phyloP scores from a whole-genome alignment of 2,329 filamentous ascomycete species.

The Onygenales sp. region DNA sequence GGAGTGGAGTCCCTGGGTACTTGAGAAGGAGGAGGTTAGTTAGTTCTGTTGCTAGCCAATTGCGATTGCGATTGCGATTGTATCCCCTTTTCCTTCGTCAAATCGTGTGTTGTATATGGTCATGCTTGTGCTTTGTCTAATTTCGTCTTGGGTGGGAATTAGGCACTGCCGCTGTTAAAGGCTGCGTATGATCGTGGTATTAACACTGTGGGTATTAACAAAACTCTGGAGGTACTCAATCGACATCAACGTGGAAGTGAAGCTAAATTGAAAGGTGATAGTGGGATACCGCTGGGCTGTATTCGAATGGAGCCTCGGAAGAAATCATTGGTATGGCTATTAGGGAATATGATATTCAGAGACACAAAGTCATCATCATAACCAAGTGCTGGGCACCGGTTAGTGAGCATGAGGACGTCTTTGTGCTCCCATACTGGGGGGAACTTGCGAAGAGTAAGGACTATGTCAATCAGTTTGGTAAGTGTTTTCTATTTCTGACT shows the following conservation, averaged over 20 bases:
- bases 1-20: conserved; percentile 8
- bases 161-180: conserved; percentile 8
- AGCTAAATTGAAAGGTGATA: background rate
- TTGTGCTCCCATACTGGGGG: conserved; percentile 26
- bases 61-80: too few relatives aligned
- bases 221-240: too few relatives aligned
- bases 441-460: conserved; percentile 37
- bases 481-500: background rate
- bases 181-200: conserved; percentile 8
- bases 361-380: conserved; percentile 47
- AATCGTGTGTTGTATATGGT: too few relatives aligned
- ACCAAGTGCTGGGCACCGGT: conserved; percentile 43
- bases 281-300: conserved; percentile 32
- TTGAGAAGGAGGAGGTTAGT: conserved; percentile 8
- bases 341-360: conserved; percentile 47
- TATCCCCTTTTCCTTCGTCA: too few relatives aligned
- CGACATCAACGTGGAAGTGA: too few relatives aligned
- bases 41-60: too few relatives aligned
- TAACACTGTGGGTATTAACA: conserved; percentile 5
- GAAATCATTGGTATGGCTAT: conserved; percentile 46
- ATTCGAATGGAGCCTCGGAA: conserved; percentile 48
- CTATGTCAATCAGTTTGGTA: conserved; percentile 35
- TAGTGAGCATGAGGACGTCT: conserved; percentile 21
- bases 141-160: too few relatives aligned
- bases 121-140: too few relatives aligned